Evolutionary conservation across 208 protist species (phyloP), one percentile per base, ranked within the genome.

Genomic region (Crithidia mellificae): DNA sequence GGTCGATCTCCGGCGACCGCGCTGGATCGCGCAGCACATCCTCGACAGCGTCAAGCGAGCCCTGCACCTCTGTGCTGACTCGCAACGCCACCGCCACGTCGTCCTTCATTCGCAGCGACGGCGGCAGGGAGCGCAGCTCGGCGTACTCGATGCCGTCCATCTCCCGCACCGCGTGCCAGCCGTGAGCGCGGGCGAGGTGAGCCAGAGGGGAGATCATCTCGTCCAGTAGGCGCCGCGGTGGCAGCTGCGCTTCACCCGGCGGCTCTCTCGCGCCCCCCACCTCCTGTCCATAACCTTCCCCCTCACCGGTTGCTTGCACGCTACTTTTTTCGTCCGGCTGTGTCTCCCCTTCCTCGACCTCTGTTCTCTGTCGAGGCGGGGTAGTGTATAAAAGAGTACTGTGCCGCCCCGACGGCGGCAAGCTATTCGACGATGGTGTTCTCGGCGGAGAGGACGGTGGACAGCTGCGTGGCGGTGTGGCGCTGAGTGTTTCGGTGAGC

Each of bases 151-250:
- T 27, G 19, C 43, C 52, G 15, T 29, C 43, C 36, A 43, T 27
- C 36, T 80, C 69, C 20, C 63, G 62, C 20, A 65, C 29, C 15
- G 49, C n/a, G 11, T 54, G 25, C 75, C 75, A 80, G 41, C 69
- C 54, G 17, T 29, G 34, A 20, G 69, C 36, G 12, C 63, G 64
- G 1, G 75, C 69, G 7, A 80, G 69, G 14, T 61, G 34, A 2
- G 51, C 41, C 2, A 80, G 52, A 0, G 49, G 64, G 44, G 44
- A 17, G 22, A 76, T 43, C 32, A 46, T 38, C n/a, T 1, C 25
- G n/a, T 43, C n/a, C 9, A 46, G 38, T n/a, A 46, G 55, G 0
- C 3, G n/a, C 55, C 36, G 34, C 38, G 44, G n/a, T n/a, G n/a
- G n/a, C n/a, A n/a, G n/a, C n/a, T n/a, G n/a, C n/a, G n/a, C n/a